phyloP scores from a whole-genome alignment of 306 rosid species.

The Castanea mollissima region DNA sequence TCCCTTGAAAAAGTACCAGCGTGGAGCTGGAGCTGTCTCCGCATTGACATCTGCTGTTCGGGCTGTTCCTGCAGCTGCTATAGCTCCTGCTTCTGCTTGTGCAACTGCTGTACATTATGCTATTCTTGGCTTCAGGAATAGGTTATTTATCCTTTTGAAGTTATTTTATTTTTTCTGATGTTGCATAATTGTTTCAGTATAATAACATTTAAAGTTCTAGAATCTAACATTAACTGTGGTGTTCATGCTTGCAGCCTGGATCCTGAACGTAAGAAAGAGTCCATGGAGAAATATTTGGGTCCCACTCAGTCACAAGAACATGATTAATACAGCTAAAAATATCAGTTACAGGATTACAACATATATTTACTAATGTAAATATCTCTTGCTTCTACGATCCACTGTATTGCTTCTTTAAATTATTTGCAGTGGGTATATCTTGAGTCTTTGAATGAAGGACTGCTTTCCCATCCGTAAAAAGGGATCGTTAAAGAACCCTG shows the following conservation, averaged over 20 bases:
- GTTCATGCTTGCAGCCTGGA: constrained; percentile 66
- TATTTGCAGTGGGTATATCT: constrained; percentile 7
- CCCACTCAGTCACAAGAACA: constrained; percentile 79
- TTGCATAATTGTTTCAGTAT: constrained; percentile 3
- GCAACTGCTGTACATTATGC: constrained; percentile 89
- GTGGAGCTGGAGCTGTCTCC: constrained; percentile 90
- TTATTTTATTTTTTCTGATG: constrained; percentile 13
- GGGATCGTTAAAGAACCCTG: not conserved
- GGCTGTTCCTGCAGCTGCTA: constrained; percentile 89
- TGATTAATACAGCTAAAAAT: constrained; percentile 34
- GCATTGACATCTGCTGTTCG: constrained; percentile 88
- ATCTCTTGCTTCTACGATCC: constrained; percentile 5
- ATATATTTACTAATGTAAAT: not conserved
- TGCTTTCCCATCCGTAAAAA: not conserved
- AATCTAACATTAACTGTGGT: constrained; percentile 20
- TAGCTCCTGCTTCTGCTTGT: constrained; percentile 97
- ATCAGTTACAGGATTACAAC: not conserved
- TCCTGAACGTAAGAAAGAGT: constrained; percentile 87
- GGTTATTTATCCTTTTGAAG: constrained; percentile 45
- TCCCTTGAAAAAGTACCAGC: constrained; percentile 83
- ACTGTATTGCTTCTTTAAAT: not conserved
- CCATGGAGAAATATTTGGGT: constrained; percentile 91
- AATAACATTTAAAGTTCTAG: constrained; percentile 6
- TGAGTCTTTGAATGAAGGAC: not conserved
- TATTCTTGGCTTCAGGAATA: constrained; percentile 92